Percentiles rank a stretch among this genome's conserved stretches.
Conservation (phyloP, 805 yeast genomes). For the Wickerhamiella nectarea region DNA sequence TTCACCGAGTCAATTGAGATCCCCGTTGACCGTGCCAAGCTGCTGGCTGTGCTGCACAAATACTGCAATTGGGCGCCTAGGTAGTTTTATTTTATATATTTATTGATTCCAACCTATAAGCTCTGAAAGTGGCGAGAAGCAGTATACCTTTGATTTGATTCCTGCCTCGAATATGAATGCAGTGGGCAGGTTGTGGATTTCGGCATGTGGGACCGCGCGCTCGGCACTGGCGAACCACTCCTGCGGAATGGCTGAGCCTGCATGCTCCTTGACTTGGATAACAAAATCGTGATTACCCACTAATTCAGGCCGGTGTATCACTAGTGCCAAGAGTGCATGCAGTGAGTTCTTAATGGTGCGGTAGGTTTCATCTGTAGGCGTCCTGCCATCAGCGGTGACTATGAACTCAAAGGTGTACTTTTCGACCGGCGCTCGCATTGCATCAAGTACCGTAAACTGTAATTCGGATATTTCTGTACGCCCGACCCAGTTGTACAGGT, state of each 20-base stretch:
- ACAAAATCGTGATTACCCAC: neutral
- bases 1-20: constrained; percentile 65
- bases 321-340: neutral
- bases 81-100: neutral
- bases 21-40: constrained; percentile 37
- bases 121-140: neutral
- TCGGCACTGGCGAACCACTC: neutral
- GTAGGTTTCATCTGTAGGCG: neutral
- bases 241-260: neutral
- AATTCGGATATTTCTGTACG: neutral
- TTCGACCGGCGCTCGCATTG: neutral
- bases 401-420: constrained; percentile 1
- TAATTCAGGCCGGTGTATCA: neutral
- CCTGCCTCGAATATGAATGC: neutral
- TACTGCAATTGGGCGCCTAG: constrained; percentile 23
- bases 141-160: neutral
- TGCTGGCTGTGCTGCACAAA: constrained; percentile 24
- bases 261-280: neutral
- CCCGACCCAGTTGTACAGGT: neutral
- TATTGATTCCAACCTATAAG: neutral
- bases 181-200: neutral
- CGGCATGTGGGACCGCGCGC: neutral
- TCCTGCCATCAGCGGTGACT: neutral
- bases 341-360: neutral
- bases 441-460: neutral